Evolutionary conservation across 2,329 filamentous ascomycete species (phyloP).

Genomic region (Ophiocordyceps robertsii): DNA sequence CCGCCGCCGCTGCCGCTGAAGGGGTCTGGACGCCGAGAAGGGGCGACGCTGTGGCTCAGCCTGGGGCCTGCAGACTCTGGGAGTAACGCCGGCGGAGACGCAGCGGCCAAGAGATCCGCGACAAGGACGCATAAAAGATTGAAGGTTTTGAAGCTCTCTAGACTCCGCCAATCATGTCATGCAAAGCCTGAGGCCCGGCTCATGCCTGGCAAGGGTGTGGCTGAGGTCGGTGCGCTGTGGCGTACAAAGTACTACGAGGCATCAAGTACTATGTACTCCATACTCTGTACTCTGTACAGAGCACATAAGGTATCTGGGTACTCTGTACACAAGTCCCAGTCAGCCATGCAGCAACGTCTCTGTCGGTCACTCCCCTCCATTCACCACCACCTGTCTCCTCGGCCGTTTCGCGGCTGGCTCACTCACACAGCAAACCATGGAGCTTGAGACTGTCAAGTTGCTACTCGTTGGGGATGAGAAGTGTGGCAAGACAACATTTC

Average conservation of each 20-base stretch:
- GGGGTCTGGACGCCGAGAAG: slow-evolving; percentile 4
- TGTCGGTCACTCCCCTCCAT: neutral
- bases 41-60: neutral
- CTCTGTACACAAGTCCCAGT: too few relatives aligned
- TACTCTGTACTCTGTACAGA: too few relatives aligned
- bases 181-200: too few relatives aligned
- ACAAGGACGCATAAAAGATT: slow-evolving; percentile 13
- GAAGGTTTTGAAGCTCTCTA: neutral
- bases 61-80: slow-evolving; percentile 3
- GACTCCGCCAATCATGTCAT: neutral
- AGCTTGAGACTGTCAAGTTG: slow-evolving; percentile 35
- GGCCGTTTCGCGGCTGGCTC: neutral
- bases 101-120: neutral
- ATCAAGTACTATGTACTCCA: too few relatives aligned
- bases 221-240: neutral
- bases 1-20: neutral
- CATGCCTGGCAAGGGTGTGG: neutral
- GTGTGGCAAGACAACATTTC: slow-evolving; percentile 47
- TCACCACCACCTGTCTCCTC: neutral
- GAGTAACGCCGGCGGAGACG: neutral
- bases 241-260: too few relatives aligned
- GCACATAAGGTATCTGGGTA: too few relatives aligned
- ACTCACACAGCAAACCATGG: slow-evolving; percentile 20
- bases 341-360: too few relatives aligned
- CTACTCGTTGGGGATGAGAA: slow-evolving; percentile 44